These are phyloP conservation scores for Cryphonectria naterciae DNA, from an alignment of 2,329 filamentous ascomycete genomes.

Conservation along the genomic window DNA sequence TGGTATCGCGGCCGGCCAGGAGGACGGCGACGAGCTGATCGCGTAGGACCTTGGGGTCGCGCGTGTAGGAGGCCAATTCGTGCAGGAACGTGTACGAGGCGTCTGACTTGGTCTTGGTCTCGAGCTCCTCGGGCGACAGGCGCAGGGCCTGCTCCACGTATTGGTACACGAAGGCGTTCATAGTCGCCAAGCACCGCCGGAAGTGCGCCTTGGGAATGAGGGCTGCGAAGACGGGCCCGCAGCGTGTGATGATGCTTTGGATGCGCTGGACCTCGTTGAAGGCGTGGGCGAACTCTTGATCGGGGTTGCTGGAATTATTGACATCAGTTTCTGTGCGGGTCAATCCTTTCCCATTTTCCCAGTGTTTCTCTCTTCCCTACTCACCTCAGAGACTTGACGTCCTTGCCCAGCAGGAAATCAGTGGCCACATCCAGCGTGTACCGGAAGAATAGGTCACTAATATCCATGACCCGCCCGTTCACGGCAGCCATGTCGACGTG, in stretches of 20 bases:
- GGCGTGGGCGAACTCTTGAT: conserved; percentile 74
- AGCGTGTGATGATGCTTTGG: conserved; percentile 68
- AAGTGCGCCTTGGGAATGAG: conserved; percentile 69
- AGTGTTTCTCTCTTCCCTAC: conserved; percentile 19
- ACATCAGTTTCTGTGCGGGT: background rate
- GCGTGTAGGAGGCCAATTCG: conserved; percentile 79
- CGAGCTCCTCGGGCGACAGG: conserved; percentile 72
- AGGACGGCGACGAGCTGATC: conserved; percentile 85
- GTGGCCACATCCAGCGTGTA: conserved; percentile 84
- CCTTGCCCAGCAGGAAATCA: conserved; percentile 81
- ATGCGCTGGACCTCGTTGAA: conserved; percentile 80
- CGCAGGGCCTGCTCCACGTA: conserved; percentile 77
- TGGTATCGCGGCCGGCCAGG: conserved; percentile 86
- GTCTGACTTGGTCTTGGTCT: conserved; percentile 72
- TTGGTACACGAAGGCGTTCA: conserved; percentile 76
- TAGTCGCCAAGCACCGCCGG: conserved; percentile 64
- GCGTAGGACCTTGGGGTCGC: conserved; percentile 71
- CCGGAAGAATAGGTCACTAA: conserved; percentile 80
- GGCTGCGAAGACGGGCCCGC: conserved; percentile 62
- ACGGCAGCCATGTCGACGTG: conserved; percentile 65
- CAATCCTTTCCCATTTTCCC: background rate
- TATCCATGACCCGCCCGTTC: conserved; percentile 68
- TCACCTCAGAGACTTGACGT: conserved; percentile 66
- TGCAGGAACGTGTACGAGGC: conserved; percentile 83
- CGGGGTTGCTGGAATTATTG: conserved; percentile 50